phyloP scores from a whole-genome alignment of 2,329 filamentous ascomycete species.

The Incumbomyces lentus region DNA sequence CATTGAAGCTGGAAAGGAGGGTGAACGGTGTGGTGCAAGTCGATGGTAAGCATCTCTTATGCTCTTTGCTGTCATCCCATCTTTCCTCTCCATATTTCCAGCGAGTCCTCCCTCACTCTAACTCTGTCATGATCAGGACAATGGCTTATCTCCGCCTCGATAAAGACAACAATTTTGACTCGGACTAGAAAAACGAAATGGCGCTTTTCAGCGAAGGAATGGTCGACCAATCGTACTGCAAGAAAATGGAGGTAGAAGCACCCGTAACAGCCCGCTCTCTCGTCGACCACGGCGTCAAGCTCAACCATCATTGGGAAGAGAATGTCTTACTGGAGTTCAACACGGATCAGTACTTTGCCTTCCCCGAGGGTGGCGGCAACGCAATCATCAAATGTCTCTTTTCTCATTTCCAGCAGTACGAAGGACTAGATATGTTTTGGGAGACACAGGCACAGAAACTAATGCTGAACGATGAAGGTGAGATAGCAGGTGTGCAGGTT shows the following conservation, averaged over 20 bases:
- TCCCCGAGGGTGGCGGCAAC: conserved; percentile 31
- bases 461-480: conserved; percentile 26
- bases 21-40: conserved; percentile 31
- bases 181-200: conserved; percentile 18
- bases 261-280: conserved; percentile 29
- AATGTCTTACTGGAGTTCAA: conserved; percentile 34
- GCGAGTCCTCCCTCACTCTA: no score
- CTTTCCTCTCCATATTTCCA: no score
- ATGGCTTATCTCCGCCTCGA: conserved; percentile 34
- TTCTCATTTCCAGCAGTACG: conserved; percentile 26
- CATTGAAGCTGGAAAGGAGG: conserved; percentile 30
- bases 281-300: conserved; percentile 25
- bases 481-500: conserved; percentile 29
- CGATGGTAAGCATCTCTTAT: conserved; percentile 16
- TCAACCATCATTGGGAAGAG: conserved; percentile 30
- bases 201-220: conserved; percentile 21
- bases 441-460: conserved; percentile 30
- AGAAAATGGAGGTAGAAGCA: conserved; percentile 29
- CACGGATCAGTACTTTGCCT: conserved; percentile 32
- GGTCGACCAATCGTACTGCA: conserved; percentile 32
- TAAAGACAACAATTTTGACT: conserved; percentile 23
- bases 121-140: no score
- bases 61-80: no score
- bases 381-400: conserved; percentile 31
- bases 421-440: conserved; percentile 28